These are phyloP conservation scores for Mimosa bimucronata DNA, from an alignment of 306 rosid genomes.

Conservation along the genomic window DNA sequence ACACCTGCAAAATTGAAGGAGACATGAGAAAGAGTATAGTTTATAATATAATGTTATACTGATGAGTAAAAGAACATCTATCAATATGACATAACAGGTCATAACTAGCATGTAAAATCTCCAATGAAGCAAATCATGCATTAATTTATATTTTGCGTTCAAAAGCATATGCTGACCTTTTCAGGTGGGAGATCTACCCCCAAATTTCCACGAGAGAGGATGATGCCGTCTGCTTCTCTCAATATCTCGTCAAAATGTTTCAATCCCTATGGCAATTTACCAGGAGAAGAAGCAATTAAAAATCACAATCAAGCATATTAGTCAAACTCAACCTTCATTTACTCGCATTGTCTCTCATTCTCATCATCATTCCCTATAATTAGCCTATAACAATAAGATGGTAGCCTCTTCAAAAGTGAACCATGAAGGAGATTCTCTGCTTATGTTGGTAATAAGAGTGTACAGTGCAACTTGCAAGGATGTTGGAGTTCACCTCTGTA, in stretches of 20 bases:
- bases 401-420: background rate
- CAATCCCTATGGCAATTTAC: conserved; percentile 52
- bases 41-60: background rate
- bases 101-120: background rate
- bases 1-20: conserved; percentile 53
- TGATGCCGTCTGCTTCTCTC: conserved; percentile 76
- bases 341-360: background rate
- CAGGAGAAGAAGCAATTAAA: conserved; percentile 19
- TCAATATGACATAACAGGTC: background rate
- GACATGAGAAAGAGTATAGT: background rate
- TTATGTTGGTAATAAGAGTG: background rate
- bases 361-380: background rate
- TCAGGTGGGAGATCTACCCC: conserved; percentile 84
- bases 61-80: background rate
- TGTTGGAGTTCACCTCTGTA: conserved; percentile 54
- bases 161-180: conserved; percentile 52
- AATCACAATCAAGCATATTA: conserved; percentile 11
- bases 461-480: background rate
- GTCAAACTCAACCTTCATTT: background rate
- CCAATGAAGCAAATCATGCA: background rate
- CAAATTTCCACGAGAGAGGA: conserved; percentile 72
- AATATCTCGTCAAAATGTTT: conserved; percentile 69
- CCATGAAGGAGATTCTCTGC: background rate
- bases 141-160: background rate
- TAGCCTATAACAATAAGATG: background rate